Evolutionary conservation across 768 basidiomycete species (phyloP), one percentile per base, ranked within the genome.

Genomic region (Boletus fagicola): DNA sequence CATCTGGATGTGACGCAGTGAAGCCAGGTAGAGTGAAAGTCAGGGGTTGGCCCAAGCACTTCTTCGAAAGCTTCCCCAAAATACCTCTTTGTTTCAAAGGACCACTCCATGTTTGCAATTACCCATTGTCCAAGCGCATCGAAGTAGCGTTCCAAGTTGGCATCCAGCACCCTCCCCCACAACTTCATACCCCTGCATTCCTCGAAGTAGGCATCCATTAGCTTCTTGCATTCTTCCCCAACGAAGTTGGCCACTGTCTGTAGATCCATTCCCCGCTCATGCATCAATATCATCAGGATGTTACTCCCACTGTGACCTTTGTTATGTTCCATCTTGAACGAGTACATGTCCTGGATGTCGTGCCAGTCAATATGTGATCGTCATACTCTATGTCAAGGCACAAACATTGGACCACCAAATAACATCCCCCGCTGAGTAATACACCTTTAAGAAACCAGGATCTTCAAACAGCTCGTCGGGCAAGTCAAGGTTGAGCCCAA

Each of bases 381-480:
- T 20, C 24, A 38, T 50, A n/a, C 4, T 26, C 33, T n/a, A 36
- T 24, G 22, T 22, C 51, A 43, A 47, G 31, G 31, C 22, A 72
- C 81, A 70, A 58, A 88, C 87, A 68, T 90, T 89, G 22, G 86
- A 74, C 85, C 82, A 88, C 70, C 82, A 83, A 52, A 89, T 81
- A 62, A 86, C 76, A 68, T 90, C 87, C 42, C 79, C 79, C 11
- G 83, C 85, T 8, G 82, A 80, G 65, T 77, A 80, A 63, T 85
- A 81, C 38, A 83, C 77, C 40, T 75, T 74, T 66, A 76, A 73
- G 65, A 88, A 82, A 15, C 64, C 71, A 20, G 81, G 74, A 67
- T 89, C 77, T 47, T 83, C 75, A 59, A 83, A 82, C 18, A 88
- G 77, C 51, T 81, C 77, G 53, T 88, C 82, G 12, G 84, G 82